Evolutionary conservation across 352 stramenopile species (phyloP), one percentile per base, ranked within the genome.

Genomic region (Aphanomyces cochlioides): DNA sequence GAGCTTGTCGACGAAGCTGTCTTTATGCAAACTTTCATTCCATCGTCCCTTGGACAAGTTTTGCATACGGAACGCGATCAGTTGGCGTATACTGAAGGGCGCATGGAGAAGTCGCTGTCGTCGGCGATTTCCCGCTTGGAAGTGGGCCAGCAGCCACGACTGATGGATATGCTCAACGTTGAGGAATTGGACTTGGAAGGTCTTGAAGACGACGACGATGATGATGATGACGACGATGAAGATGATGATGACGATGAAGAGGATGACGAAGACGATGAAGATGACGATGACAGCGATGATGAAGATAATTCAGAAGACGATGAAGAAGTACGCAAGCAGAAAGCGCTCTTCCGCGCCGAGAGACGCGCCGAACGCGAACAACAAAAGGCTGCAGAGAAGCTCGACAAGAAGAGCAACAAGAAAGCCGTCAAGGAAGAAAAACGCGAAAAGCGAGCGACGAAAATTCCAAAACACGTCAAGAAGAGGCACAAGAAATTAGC

Each of bases 391-490:
- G 64, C 84, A 15, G 83, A 90, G 34, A 91, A 91, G 60, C 21
- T 75, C 21, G 85, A 80, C 50, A 93, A 92, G 60, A 98, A 97
- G 79, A 84, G 86, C n/a, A 96, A 98, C 69, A 99, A 99, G 75
- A 97, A 98, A 72, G 79, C 89, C 63, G 86, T 96, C 0, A 99
- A 98, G 75, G 92, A 98, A 60, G 84, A 92, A 56, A 95, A 96
- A 66, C 92, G 90, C 58, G 82, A 93, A 72, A 96, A 98, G 72
- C 88, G 96, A 19, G 87, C 97, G 79, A 97, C 79, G 36, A 99
- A 99, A 76, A 98, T 99, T 67, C 97, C 97, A 50, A 99, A 99
- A 82, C 97, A 99, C 75, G 82, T 99, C 61, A 99, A 99, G 87
- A 98, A 99, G 77, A 87, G 91, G 66, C 92, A 97, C 71, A 98